A percentile compares a stretch with the other conserved stretches of the same genome.
phyloP scores from a whole-genome alignment of 306 rosid species.

The Oemleria cerasiformis region DNA sequence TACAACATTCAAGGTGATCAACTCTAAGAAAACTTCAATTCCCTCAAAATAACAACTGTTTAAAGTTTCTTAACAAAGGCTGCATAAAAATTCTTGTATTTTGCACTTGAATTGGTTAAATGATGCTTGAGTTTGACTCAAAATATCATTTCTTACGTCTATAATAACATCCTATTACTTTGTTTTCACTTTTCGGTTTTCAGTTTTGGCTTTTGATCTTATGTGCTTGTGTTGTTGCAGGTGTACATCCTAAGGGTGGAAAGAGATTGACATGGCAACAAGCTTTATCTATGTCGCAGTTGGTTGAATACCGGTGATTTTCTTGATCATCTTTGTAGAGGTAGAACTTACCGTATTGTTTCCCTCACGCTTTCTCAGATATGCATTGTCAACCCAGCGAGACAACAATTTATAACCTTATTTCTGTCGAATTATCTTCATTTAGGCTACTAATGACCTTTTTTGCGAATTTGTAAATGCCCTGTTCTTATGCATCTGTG shows the following conservation, averaged over 20 bases:
- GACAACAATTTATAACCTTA: neutral
- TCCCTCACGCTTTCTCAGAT: neutral
- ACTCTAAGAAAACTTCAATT: neutral
- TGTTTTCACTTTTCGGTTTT: neutral
- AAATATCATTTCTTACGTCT: too few species aligned
- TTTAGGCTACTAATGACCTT: neutral
- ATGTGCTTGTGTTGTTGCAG: slow-evolving; percentile 36
- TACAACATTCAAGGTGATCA: slow-evolving; percentile 66
- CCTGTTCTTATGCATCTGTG: neutral
- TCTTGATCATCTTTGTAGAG: neutral
- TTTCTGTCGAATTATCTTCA: neutral
- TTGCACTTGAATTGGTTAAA: neutral
- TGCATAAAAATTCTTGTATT: neutral
- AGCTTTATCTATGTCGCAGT: slow-evolving; percentile 7
- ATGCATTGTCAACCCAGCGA: neutral
- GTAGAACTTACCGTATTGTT: neutral
- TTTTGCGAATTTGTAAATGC: neutral
- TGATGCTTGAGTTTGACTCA: neutral
- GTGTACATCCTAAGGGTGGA: slow-evolving; percentile 60
- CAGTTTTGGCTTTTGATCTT: neutral
- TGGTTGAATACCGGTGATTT: slow-evolving; percentile 31
- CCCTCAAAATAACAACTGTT: neutral
- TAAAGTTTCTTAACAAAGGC: neutral
- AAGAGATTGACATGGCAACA: slow-evolving; percentile 24
- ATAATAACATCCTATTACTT: neutral